Base-by-base conservation (phyloP, 2,329 filamentous ascomycete genomes). In the Chaetomium strumarium region DNA sequence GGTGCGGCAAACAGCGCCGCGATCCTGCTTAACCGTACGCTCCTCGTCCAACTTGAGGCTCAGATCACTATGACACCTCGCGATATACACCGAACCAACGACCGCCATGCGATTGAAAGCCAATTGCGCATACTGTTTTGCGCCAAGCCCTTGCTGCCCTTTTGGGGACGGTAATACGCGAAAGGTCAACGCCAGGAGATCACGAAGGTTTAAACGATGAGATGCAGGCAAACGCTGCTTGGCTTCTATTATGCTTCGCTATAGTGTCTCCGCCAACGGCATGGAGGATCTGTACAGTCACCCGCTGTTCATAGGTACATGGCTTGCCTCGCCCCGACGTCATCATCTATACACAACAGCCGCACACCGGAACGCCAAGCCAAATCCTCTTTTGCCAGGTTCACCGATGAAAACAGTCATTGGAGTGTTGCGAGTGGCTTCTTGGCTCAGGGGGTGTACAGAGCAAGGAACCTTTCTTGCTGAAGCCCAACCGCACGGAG, bases 401-500 rank as follows among this genome's bases (percentile, higher is more conserved):
- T 51, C 45, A 45, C 59, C 62, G 61, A 58, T 63, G 59, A 64
- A 63, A 60, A 55, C 55, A 58, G 55, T 61, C 56, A 59, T 56
- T 20, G 34, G 55, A 61, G 55, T 58, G 53, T 55, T 58, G 56
- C n/a, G n/a, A n/a, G n/a, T n/a, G n/a, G n/a, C n/a, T n/a, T n/a
- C n/a, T n/a, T n/a, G n/a, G n/a, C n/a, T n/a, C n/a, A 57, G 57
- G 52, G 44, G 60, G 50, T 60, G 58, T 62, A 61, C 57, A 62
- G 37, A 38, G 53, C 58, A 58, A 49, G 37, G 37, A 37, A 36
- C n/a, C 38, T 36, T 51, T 40, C 53, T 55, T 50, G 48, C 42
- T 44, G 29, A 10, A 40, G 36, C 51, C 41, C 44, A 17, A 30
- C 48, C 44, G 37, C 44, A n/a, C 37, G 14, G 30, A 14, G 38